A percentile compares a stretch with the other conserved stretches of the same genome.
These are phyloP conservation scores for Teunomyces funiuensis DNA, from an alignment of 805 yeast species.

Conservation along the genomic window DNA sequence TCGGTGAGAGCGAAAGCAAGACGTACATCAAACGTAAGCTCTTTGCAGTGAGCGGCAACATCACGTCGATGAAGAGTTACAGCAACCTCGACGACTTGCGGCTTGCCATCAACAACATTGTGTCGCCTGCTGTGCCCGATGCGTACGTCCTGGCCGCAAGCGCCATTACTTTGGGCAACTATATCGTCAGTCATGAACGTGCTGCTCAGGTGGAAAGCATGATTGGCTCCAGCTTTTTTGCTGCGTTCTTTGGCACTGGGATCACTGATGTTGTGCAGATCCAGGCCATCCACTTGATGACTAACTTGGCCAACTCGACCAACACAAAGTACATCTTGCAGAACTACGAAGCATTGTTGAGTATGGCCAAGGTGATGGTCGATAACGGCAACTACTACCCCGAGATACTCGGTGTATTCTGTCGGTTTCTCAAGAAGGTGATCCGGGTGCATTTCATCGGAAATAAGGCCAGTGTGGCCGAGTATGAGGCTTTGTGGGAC, in stretches of 20 bases:
- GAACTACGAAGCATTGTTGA: constrained; percentile 15
- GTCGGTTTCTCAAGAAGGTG: constrained; percentile 23
- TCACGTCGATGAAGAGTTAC: constrained; percentile 32
- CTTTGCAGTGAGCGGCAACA: constrained; percentile 35
- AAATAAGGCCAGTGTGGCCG: constrained; percentile 8
- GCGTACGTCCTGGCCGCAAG: constrained; percentile 30
- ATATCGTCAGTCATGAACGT: constrained; percentile 21
- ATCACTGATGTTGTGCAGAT: constrained; percentile 36
- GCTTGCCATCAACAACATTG: constrained; percentile 16
- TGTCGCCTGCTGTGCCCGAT: constrained; percentile 12
- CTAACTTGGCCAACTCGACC: constrained; percentile 22
- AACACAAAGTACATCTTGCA: constrained; percentile 13
- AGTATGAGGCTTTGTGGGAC: constrained; percentile 14
- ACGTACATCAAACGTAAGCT: constrained; percentile 24
- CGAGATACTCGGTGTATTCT: constrained; percentile 28
- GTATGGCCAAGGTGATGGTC: constrained; percentile 24
- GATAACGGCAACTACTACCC: constrained; percentile 37
- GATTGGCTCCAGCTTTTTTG: constrained; percentile 15
- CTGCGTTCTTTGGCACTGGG: constrained; percentile 17
- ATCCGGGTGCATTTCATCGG: constrained; percentile 18
- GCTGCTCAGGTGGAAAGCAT: constrained; percentile 13
- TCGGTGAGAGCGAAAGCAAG: constrained; percentile 6
- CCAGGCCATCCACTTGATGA: constrained; percentile 37
- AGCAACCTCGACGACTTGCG: constrained; percentile 20
- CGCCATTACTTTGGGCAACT: constrained; percentile 38